phyloP scores from a whole-genome alignment of 106 monocot genomes.

The Dendrobium nobile region DNA sequence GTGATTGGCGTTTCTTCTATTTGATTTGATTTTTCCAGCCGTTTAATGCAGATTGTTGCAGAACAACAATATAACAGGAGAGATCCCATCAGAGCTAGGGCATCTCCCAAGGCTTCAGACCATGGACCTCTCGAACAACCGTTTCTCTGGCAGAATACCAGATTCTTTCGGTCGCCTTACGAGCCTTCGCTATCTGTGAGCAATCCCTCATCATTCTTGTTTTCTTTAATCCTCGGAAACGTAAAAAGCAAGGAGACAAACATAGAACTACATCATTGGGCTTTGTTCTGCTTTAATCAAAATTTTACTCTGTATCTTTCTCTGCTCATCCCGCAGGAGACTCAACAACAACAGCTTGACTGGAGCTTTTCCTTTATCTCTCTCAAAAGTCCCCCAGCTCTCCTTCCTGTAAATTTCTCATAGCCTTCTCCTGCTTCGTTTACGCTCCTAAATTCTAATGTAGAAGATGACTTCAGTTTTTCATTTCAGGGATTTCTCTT shows the following conservation, averaged over 20 bases:
- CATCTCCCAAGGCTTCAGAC: conserved; percentile 81
- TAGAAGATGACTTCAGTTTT: background rate
- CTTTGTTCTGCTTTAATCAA: conserved; percentile 1
- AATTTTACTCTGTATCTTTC: background rate
- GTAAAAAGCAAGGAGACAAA: background rate
- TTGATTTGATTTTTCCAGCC: background rate
- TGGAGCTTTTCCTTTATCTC: conserved; percentile 59
- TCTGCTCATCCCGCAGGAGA: conserved; percentile 39
- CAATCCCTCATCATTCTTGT: background rate
- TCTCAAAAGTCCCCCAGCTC: conserved; percentile 70
- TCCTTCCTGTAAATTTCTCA: conserved; percentile 59
- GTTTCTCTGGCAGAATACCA: conserved; percentile 67
- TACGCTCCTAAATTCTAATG: background rate
- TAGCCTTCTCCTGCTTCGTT: background rate
- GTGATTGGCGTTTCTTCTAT: background rate
- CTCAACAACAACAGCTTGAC: conserved; percentile 94
- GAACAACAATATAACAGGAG: conserved; percentile 90
- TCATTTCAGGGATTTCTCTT: conserved; percentile 80
- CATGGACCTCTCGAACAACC: conserved; percentile 83
- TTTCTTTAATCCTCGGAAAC: background rate
- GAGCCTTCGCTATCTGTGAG: conserved; percentile 80
- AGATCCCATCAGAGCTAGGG: conserved; percentile 65
- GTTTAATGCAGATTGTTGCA: conserved; percentile 51
- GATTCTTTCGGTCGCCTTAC: conserved; percentile 53
- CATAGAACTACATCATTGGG: background rate